Evolutionary conservation across 1,284 basidiomycete genomes (phyloP).

Genomic region (Microbotryum intermedium): DNA sequence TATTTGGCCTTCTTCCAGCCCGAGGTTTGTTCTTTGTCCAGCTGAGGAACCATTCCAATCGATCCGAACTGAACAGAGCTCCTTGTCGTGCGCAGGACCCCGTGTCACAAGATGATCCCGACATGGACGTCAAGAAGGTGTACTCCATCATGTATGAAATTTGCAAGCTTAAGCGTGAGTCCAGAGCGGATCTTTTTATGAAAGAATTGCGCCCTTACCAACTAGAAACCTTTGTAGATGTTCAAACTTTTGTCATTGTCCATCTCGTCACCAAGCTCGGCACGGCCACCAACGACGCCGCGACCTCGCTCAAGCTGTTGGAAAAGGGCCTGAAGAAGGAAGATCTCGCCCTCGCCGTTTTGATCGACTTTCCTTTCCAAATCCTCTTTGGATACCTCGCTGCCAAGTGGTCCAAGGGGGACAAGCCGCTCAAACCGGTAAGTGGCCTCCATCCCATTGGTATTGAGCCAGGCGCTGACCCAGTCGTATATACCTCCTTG

Average conservation of each 20-base stretch:
- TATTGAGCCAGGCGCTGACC: neutral
- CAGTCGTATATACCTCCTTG: conserved; percentile 41
- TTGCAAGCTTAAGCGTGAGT: conserved; percentile 76
- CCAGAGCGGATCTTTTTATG: no score
- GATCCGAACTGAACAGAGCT: neutral
- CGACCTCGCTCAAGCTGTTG: conserved; percentile 86
- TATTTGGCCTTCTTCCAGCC: conserved; percentile 84
- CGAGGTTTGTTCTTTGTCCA: conserved; percentile 51
- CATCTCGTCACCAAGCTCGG: conserved; percentile 92
- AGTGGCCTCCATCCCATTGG: neutral
- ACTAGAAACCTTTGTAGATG: conserved; percentile 66
- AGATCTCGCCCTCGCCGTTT: conserved; percentile 85
- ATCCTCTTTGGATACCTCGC: conserved; percentile 94
- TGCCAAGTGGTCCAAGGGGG: conserved; percentile 61
- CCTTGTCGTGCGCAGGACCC: conserved; percentile 50
- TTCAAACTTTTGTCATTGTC: conserved; percentile 78
- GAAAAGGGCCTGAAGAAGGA: conserved; percentile 94
- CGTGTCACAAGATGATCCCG: conserved; percentile 58
- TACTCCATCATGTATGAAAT: conserved; percentile 95
- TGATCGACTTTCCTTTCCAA: conserved; percentile 98
- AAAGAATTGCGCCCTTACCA: no score
- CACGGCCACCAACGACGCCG: conserved; percentile 90
- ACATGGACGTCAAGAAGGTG: conserved; percentile 77
- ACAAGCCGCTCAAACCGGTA: conserved; percentile 40
- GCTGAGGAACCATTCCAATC: neutral